Percentiles rank a stretch among this genome's conserved stretches.
Conservation (phyloP, 2,329 filamentous ascomycete species). For the Clarireedia paspali region DNA sequence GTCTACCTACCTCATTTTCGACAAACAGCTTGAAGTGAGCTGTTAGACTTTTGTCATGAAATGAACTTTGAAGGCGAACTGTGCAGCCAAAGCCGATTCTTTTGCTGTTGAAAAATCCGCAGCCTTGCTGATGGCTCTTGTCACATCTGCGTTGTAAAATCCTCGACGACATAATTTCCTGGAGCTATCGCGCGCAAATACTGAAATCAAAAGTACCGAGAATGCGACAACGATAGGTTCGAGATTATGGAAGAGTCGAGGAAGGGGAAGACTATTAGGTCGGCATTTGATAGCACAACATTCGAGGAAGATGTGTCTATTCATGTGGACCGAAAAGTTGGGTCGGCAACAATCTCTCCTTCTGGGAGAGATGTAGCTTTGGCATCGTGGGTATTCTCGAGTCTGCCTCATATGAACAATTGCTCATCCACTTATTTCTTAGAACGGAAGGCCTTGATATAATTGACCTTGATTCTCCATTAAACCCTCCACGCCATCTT, state of each 20-base stretch:
- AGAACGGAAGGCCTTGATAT: constrained; percentile 76
- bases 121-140: not conserved
- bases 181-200: too few species aligned
- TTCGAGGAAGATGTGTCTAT: constrained; percentile 82
- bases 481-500: constrained; percentile 76
- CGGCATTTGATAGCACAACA: constrained; percentile 76
- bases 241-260: constrained; percentile 33
- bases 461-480: constrained; percentile 85
- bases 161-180: not conserved
- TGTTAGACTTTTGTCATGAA: too few species aligned
- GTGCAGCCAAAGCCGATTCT: too few species aligned
- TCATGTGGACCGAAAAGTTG: constrained; percentile 64
- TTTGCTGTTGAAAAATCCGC: too few species aligned
- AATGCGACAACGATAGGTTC: constrained; percentile 12
- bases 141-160: not conserved
- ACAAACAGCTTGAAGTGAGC: not conserved
- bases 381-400: constrained; percentile 51
- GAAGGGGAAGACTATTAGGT: constrained; percentile 53
- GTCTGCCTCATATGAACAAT: not conserved
- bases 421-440: not conserved
- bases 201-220: not conserved
- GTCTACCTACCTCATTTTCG: not conserved
- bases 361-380: constrained; percentile 85
- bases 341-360: constrained; percentile 87
- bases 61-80: too few species aligned